Percentiles rank a stretch among this genome's conserved stretches.
These are phyloP conservation scores for Castanea sativa DNA, from an alignment of 306 rosid genomes.

Conservation along the genomic window DNA sequence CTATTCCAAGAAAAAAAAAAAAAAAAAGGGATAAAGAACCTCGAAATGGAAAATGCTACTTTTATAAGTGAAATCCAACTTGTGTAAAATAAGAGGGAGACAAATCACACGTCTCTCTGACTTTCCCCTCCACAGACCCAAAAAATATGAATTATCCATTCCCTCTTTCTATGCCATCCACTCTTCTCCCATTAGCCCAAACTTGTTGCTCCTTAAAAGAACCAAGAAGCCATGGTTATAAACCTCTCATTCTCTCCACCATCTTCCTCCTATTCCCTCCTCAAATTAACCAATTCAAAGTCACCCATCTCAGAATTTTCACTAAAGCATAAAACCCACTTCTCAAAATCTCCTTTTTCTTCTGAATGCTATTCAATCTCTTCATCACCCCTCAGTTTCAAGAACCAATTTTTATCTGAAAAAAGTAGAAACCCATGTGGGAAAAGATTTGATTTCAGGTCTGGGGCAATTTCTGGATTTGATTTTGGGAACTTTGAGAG, in stretches of 20 bases:
- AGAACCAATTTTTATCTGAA: conserved; percentile 37
- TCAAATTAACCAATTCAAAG: conserved; percentile 47
- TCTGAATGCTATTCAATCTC: conserved; percentile 31
- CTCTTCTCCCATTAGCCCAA: conserved; percentile 28
- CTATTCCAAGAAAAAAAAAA: background rate
- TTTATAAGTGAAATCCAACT: background rate
- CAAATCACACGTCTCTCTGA: conserved; percentile 16
- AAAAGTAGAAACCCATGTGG: conserved; percentile 34
- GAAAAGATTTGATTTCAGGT: conserved; percentile 47
- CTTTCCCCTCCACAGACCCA: conserved; percentile 74
- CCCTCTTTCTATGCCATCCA: conserved; percentile 26
- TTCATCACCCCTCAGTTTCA: conserved; percentile 36
- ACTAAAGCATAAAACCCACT: conserved; percentile 51
- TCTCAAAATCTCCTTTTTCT: conserved; percentile 43
- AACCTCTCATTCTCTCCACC: conserved; percentile 63
- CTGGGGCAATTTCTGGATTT: conserved; percentile 59
- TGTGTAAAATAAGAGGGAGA: conserved; percentile 40
- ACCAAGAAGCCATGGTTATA: conserved; percentile 58
- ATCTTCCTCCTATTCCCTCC: conserved; percentile 45
- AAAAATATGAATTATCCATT: conserved; percentile 60
- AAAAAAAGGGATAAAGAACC: background rate
- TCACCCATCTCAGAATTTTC: conserved; percentile 45
- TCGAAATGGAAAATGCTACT: background rate
- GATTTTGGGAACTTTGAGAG: conserved; percentile 77
- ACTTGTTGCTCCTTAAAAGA: conserved; percentile 22